Evolutionary conservation across 2,329 filamentous ascomycete genomes (phyloP).

Genomic region (Fusarium phyllophilum): DNA sequence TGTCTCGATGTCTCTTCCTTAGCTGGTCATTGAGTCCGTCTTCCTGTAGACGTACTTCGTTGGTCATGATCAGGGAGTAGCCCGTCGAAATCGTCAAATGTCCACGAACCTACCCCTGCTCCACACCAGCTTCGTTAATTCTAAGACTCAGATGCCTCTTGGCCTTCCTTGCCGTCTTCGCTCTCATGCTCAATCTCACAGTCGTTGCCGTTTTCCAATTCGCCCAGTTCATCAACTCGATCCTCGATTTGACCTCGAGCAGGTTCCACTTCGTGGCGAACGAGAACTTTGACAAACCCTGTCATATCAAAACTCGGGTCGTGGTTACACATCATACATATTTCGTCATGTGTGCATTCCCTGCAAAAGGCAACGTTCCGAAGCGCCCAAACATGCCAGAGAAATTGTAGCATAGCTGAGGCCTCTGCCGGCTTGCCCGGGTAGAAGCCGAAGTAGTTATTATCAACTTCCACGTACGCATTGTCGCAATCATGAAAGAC

Average conservation of each 20-base stretch:
- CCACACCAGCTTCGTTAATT: neutral
- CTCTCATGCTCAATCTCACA: neutral
- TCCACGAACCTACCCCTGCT: neutral
- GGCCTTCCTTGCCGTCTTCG: rapidly evolving
- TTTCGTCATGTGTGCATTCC: neutral
- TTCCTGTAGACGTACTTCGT: neutral
- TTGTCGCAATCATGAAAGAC: neutral
- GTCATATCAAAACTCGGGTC: rapidly evolving
- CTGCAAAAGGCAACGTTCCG: neutral
- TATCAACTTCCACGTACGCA: neutral
- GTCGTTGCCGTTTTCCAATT: too few species aligned
- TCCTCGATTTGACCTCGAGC: neutral
- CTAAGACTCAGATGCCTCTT: rapidly evolving
- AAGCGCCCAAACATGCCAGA: neutral
- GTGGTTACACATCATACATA: rapidly evolving
- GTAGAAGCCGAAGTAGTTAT: rapidly evolving
- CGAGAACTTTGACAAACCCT: neutral
- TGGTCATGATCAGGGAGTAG: neutral
- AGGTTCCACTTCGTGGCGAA: neutral
- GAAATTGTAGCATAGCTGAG: neutral
- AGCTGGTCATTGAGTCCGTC: rapidly evolving
- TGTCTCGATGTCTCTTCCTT: rapidly evolving
- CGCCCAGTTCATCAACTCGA: too few species aligned
- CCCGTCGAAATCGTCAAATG: rapidly evolving
- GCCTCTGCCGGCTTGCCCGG: rapidly evolving